A percentile compares a stretch with the other conserved stretches of the same genome.
Evolutionary conservation across 2,329 filamentous ascomycete species (phyloP).

Genomic region (Shiraia sp.): DNA sequence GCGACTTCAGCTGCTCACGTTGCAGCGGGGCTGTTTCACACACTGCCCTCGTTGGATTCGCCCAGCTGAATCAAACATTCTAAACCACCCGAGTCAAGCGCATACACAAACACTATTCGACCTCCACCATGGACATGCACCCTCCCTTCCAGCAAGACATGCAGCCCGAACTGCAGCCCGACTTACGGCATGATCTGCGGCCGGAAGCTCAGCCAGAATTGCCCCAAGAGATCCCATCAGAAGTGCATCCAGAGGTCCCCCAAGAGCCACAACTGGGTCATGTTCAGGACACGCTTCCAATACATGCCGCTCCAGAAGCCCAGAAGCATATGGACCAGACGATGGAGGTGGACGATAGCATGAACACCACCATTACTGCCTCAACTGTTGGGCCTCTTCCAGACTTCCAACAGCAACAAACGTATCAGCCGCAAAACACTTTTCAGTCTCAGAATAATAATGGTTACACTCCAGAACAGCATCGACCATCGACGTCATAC

Average conservation of each 20-base stretch:
- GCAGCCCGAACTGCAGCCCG: background rate
- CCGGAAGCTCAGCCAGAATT: background rate
- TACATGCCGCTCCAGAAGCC: constrained; percentile 22
- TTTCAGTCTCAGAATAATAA: constrained; percentile 19
- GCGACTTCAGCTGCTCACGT: constrained; percentile 21
- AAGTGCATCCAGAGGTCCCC: constrained; percentile 7
- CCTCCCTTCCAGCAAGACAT: constrained; percentile 1
- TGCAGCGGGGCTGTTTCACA: constrained; percentile 26
- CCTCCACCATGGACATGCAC: constrained; percentile 23
- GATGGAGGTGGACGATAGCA: constrained; percentile 51
- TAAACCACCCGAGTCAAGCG: constrained; percentile 13
- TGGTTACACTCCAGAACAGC: constrained; percentile 47
- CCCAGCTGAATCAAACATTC: constrained; percentile 15
- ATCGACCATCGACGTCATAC: constrained; percentile 58
- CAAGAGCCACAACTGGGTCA: background rate
- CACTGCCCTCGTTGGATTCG: constrained; percentile 31
- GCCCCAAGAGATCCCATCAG: background rate
- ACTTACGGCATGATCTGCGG: background rate
- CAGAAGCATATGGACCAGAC: constrained; percentile 42
- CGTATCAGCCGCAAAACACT: background rate
- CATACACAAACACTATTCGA: constrained; percentile 12
- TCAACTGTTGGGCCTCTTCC: constrained; percentile 42
- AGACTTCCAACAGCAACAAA: constrained; percentile 38
- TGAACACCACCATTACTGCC: constrained; percentile 53
- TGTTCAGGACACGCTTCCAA: constrained; percentile 16